phyloP scores from a whole-genome alignment of 2,329 filamentous ascomycete species.

The Pezicula neosporulosa region DNA sequence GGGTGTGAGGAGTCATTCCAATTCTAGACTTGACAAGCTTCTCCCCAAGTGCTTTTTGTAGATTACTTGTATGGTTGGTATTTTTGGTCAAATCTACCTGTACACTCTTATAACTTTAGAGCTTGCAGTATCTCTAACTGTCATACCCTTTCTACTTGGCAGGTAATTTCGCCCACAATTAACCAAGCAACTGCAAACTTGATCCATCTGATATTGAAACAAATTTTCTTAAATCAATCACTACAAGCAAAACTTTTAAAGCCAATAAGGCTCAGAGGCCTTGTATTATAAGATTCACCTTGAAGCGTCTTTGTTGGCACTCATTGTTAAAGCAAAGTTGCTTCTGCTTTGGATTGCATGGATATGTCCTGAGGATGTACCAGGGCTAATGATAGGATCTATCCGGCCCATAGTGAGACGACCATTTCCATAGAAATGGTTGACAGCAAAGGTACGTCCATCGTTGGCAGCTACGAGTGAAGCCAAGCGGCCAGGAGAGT shows the following conservation, averaged over 20 bases:
- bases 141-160: too few relatives aligned
- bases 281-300: constrained; percentile 19
- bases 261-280: constrained; percentile 5
- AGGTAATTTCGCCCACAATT: too few relatives aligned
- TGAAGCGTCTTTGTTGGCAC: constrained; percentile 28
- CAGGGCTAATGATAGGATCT: constrained; percentile 71
- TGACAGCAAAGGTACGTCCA: constrained; percentile 59
- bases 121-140: too few relatives aligned
- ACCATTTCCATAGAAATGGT: constrained; percentile 65
- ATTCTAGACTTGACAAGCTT: constrained; percentile 17
- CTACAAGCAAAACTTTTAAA: constrained; percentile 6
- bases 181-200: too few relatives aligned
- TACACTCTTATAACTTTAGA: too few relatives aligned
- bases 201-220: constrained; percentile 2
- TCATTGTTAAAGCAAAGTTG: constrained; percentile 48
- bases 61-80: constrained; percentile 15
- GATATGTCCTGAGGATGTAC: constrained; percentile 58
- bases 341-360: constrained; percentile 72
- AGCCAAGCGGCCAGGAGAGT: constrained; percentile 16
- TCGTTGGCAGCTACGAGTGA: constrained; percentile 16
- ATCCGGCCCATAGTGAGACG: constrained; percentile 63
- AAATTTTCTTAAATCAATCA: constrained; percentile 5
- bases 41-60: constrained; percentile 18
- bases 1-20: constrained; percentile 23
- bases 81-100: constrained; percentile 26